Percentiles rank a stretch among this genome's conserved stretches.
phyloP scores from a whole-genome alignment of 179 eudicot genomes.

The Beta corolliflora region DNA sequence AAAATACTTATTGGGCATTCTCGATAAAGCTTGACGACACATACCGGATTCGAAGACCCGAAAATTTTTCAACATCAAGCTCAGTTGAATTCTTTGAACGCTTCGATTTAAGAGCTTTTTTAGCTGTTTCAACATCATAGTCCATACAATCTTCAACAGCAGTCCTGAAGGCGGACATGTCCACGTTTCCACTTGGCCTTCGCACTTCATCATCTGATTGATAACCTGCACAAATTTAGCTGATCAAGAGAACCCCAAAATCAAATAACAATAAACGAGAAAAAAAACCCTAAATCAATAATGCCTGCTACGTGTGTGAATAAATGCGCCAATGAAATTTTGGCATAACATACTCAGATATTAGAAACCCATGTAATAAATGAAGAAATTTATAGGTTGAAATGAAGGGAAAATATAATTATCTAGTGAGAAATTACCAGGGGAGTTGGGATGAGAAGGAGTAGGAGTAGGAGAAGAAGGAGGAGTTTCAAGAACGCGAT shows the following conservation, averaged over 20 bases:
- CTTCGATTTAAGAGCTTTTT: conserved; percentile 44
- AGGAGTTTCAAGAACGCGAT: conserved; percentile 83
- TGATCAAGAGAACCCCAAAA: conserved; percentile 15
- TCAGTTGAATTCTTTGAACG: conserved; percentile 44
- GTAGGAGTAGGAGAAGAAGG: conserved; percentile 74
- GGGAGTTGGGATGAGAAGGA: conserved; percentile 34
- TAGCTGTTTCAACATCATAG: conserved; percentile 62
- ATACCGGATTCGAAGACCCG: conserved; percentile 85
- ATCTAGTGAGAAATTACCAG: conserved; percentile 33
- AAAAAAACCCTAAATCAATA: background rate
- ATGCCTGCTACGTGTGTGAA: conserved; percentile 20
- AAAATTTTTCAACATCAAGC: conserved; percentile 70
- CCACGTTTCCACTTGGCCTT: conserved; percentile 51
- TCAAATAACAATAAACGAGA: background rate
- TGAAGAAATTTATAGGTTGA: background rate
- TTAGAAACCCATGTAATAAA: background rate
- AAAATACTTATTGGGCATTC: conserved; percentile 6
- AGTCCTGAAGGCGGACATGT: conserved; percentile 74
- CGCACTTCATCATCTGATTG: conserved; percentile 65
- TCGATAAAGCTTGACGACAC: background rate
- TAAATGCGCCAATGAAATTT: conserved; percentile 21
- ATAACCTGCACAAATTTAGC: conserved; percentile 49
- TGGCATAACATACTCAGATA: background rate
- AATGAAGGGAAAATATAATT: background rate
- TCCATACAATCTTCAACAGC: conserved; percentile 87